A percentile compares a stretch with the other conserved stretches of the same genome.
phyloP scores from a whole-genome alignment of 202 grass and related monocot genomes.

The Zizania palustris region DNA sequence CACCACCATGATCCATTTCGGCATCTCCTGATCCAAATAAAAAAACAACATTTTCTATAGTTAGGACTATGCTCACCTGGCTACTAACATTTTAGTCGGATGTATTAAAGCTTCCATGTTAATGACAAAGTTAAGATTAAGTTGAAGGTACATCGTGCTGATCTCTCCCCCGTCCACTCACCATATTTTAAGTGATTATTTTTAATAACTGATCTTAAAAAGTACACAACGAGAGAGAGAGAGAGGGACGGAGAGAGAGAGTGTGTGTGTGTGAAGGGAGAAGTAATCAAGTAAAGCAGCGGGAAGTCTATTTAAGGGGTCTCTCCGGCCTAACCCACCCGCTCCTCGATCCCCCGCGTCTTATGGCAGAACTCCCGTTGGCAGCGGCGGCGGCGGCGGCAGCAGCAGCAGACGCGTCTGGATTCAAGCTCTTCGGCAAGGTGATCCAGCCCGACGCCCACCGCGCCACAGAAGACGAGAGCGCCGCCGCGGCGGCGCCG shows the following conservation, averaged over 20 bases:
- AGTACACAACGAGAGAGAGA: neutral
- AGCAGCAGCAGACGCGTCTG: conserved; percentile 49
- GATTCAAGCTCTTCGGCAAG: conserved; percentile 74
- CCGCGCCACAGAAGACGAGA: neutral
- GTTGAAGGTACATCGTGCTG: no score
- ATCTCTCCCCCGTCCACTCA: conserved; percentile 11
- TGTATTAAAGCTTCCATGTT: no score
- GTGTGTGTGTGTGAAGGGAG: no score
- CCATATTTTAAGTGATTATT: neutral
- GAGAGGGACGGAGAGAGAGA: no score
- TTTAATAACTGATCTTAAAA: neutral
- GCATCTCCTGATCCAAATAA: no score
- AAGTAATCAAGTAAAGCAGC: conserved; percentile 21
- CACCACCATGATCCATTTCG: neutral
- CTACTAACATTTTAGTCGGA: no score
- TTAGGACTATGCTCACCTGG: no score
- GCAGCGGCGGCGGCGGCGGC: conserved; percentile 20
- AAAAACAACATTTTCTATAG: no score
- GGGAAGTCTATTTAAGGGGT: conserved; percentile 40
- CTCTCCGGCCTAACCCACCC: neutral
- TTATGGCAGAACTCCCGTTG: conserved; percentile 39
- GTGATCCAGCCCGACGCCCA: conserved; percentile 61
- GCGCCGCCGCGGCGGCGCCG: neutral
- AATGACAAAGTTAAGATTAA: no score
- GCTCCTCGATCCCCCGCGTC: neutral